phyloP scores from a whole-genome alignment of 495 filamentous ascomycete genomes.

The Trichocladium antarcticum region DNA sequence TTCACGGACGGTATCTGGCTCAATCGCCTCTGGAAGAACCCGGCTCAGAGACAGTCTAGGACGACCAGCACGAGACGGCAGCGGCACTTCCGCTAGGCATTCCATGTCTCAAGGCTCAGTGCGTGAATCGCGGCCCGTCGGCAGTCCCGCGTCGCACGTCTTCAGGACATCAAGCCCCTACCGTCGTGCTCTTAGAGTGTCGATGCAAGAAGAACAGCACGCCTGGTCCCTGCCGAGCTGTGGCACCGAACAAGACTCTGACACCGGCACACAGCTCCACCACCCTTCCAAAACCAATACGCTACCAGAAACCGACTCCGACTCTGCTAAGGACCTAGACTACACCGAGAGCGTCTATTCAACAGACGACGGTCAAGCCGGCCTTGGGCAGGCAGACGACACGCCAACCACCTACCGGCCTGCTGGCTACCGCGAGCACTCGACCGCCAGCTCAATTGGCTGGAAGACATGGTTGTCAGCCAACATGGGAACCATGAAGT shows the following conservation, averaged over 20 bases:
- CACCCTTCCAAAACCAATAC: not conserved
- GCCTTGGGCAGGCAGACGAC: not conserved
- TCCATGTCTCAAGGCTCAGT: not conserved
- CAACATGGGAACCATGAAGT: slow-evolving; percentile 39
- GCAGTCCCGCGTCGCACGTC: slow-evolving; percentile 35
- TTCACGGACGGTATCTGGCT: not conserved
- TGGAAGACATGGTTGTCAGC: slow-evolving; percentile 46
- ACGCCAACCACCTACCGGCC: slow-evolving; percentile 17
- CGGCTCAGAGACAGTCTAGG: not conserved
- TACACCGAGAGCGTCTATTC: slow-evolving; percentile 40
- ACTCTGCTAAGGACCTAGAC: slow-evolving; percentile 22
- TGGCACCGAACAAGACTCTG: slow-evolving; percentile 7
- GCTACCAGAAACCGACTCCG: slow-evolving; percentile 13
- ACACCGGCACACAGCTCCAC: slow-evolving; percentile 9
- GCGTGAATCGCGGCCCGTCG: too few relatives aligned
- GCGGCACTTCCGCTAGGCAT: not conserved
- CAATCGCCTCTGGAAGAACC: not conserved
- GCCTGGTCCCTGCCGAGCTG: slow-evolving; percentile 19
- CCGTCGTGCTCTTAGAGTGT: slow-evolving; percentile 38
- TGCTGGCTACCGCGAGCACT: slow-evolving; percentile 25
- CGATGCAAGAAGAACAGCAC: slow-evolving; percentile 26
- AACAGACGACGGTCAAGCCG: slow-evolving; percentile 11
- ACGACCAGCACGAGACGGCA: slow-evolving; percentile 5
- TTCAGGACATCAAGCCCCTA: slow-evolving; percentile 47
- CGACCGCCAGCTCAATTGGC: slow-evolving; percentile 37